A percentile compares a stretch with the other conserved stretches of the same genome.
These are phyloP conservation scores for Penicillium fuscoglaucum DNA, from an alignment of 2,329 filamentous ascomycete genomes.

Conservation along the genomic window DNA sequence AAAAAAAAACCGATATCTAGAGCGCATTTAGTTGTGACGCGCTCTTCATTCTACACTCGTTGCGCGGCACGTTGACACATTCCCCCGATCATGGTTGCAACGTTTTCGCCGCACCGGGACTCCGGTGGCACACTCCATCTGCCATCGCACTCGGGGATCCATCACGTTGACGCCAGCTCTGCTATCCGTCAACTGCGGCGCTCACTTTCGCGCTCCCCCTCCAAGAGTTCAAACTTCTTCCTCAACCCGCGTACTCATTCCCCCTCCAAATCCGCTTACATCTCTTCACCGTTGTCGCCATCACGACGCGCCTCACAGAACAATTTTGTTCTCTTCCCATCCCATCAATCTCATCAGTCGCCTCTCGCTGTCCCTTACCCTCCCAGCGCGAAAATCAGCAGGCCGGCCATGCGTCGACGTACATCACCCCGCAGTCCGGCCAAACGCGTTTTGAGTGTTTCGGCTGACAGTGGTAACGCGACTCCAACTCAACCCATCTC, in stretches of 20 bases:
- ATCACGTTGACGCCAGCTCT: conserved; percentile 78
- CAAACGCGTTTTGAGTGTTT: conserved; percentile 71
- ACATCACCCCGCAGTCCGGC: conserved; percentile 78
- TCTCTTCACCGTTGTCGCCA: conserved; percentile 59
- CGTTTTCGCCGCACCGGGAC: conserved; percentile 52
- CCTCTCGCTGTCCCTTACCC: conserved; percentile 65
- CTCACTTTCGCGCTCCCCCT: conserved; percentile 90
- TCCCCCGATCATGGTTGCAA: conserved; percentile 45
- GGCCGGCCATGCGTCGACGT: conserved; percentile 52
- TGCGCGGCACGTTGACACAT: conserved; percentile 22
- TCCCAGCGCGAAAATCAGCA: conserved; percentile 62
- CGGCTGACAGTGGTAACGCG: conserved; percentile 70
- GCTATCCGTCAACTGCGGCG: conserved; percentile 80
- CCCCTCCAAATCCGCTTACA: conserved; percentile 52
- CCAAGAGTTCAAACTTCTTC: conserved; percentile 73
- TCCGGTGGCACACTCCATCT: conserved; percentile 77
- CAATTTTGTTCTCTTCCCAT: conserved; percentile 53
- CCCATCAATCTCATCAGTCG: conserved; percentile 49
- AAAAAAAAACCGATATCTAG: neutral
- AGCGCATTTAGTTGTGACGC: conserved; percentile 1
- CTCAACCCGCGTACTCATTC: conserved; percentile 51
- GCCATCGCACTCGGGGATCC: conserved; percentile 79
- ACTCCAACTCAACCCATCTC: conserved; percentile 52
- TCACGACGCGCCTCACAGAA: conserved; percentile 54
- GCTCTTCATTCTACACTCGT: conserved; percentile 21